Evolutionary conservation across 2,329 filamentous ascomycete species (phyloP).

Genomic region (Lasiodiplodia citricola): DNA sequence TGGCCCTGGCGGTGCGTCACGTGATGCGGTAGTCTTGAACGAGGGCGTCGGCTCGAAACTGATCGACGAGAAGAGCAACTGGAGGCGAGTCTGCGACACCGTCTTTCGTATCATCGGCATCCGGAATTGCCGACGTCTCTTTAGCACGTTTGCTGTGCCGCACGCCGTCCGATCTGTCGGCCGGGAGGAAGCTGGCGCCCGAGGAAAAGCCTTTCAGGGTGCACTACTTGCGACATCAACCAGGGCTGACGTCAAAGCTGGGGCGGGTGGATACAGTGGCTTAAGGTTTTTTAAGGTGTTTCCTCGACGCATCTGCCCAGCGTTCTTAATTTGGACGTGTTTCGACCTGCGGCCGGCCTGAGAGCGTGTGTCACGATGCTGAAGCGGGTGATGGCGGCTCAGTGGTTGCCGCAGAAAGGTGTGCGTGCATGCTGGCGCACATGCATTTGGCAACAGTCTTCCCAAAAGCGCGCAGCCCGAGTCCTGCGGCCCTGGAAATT

Average conservation of each 20-base stretch:
- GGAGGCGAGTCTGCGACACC: not conserved
- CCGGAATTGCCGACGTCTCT: not conserved
- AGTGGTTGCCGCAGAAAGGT: constrained; percentile 2
- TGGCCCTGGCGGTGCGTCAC: not conserved
- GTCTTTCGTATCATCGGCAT: not conserved
- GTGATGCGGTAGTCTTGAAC: not conserved
- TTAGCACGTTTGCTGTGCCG: not conserved
- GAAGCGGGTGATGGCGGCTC: not conserved
- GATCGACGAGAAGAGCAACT: not conserved
- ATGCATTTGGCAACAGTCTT: not conserved
- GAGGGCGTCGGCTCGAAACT: not conserved
- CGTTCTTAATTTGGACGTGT: not conserved
- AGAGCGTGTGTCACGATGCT: not conserved
- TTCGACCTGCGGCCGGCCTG: not conserved
- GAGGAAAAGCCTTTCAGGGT: not conserved
- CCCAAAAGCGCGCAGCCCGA: not conserved
- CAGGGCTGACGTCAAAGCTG: not conserved
- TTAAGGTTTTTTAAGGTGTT: not conserved
- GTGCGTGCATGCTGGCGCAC: not conserved
- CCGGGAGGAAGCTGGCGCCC: not conserved
- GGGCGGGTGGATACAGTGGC: not conserved
- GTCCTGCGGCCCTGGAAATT: not conserved
- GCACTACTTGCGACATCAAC: not conserved
- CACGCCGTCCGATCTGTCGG: not conserved
- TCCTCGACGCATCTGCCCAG: not conserved